Evolutionary conservation across 176 grass and related monocot genomes (phyloP).

Genomic region (Oryza nivara): DNA sequence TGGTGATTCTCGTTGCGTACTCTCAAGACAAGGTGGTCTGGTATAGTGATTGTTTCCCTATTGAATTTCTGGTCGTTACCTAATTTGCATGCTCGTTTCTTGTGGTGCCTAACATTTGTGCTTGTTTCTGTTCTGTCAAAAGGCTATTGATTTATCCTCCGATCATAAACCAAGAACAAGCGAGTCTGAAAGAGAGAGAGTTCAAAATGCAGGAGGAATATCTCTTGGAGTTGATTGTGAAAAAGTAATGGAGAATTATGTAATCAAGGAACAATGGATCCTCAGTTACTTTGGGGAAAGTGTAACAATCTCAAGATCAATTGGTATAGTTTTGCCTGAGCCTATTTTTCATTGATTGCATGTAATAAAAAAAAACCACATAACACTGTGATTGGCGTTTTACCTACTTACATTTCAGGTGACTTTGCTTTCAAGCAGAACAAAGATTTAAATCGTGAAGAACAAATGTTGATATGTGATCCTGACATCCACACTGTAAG

Average conservation of each 20-base stretch:
- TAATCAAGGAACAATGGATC: too few relatives aligned
- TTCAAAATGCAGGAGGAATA: constrained; percentile 33
- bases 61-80: constrained; percentile 2
- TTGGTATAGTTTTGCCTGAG: constrained; percentile 10
- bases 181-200: neutral
- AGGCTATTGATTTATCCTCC: constrained; percentile 29
- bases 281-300: neutral
- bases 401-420: constrained; percentile 11
- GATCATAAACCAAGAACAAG: constrained; percentile 29
- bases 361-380: neutral
- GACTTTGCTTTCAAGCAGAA: constrained; percentile 27
- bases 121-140: constrained; percentile 18
- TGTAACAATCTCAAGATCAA: neutral
- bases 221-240: accelerated
- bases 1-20: constrained; percentile 45
- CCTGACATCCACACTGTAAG: constrained; percentile 26
- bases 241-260: too few relatives aligned
- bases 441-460: neutral
- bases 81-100: neutral
- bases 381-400: neutral
- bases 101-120: constrained; percentile 7
- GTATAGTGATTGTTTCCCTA: neutral
- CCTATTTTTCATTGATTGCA: neutral
- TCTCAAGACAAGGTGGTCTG: constrained; percentile 31
- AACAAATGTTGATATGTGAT: constrained; percentile 31